These are phyloP conservation scores for Leccinum solheimii DNA, from an alignment of 1,284 basidiomycete species.

Conservation along the genomic window DNA sequence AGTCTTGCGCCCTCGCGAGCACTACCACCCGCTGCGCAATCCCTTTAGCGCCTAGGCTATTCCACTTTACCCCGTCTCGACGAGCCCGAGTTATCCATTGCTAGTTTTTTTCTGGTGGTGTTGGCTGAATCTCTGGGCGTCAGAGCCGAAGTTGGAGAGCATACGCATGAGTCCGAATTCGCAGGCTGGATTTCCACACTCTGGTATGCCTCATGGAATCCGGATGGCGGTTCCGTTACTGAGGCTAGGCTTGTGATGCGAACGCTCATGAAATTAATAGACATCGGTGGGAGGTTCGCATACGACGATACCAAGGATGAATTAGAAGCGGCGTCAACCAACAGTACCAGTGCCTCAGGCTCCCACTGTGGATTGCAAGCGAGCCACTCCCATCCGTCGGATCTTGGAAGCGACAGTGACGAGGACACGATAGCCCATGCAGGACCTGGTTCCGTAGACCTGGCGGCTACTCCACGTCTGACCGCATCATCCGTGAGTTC, in stretches of 20 bases:
- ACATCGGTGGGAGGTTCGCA: slow-evolving; percentile 2
- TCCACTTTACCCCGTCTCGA: not conserved
- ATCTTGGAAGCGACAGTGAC: slow-evolving; percentile 15
- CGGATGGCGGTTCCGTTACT: not conserved
- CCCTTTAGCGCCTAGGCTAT: not conserved
- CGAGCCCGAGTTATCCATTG: not conserved
- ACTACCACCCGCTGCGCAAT: not conserved
- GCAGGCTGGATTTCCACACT: slow-evolving; percentile 4
- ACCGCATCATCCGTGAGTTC: slow-evolving; percentile 19
- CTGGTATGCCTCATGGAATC: slow-evolving; percentile 15
- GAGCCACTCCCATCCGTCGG: not conserved
- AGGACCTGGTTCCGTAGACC: not conserved
- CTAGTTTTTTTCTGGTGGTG: not conserved
- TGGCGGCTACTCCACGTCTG: not conserved
- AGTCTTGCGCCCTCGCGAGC: not conserved
- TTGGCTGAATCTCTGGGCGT: not conserved
- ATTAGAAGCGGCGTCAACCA: not conserved
- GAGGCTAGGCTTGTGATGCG: not conserved
- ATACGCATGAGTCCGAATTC: slow-evolving; percentile 17
- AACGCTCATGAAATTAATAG: slow-evolving; percentile 14
- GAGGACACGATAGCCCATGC: slow-evolving; percentile 8
- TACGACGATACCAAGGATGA: slow-evolving; percentile 16
- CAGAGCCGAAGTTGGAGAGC: not conserved
- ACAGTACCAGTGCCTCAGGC: not conserved
- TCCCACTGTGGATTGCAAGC: slow-evolving; percentile 5